Evolutionary conservation across 2,329 filamentous ascomycete species (phyloP).

Genomic region (Nigrospora oryzae): DNA sequence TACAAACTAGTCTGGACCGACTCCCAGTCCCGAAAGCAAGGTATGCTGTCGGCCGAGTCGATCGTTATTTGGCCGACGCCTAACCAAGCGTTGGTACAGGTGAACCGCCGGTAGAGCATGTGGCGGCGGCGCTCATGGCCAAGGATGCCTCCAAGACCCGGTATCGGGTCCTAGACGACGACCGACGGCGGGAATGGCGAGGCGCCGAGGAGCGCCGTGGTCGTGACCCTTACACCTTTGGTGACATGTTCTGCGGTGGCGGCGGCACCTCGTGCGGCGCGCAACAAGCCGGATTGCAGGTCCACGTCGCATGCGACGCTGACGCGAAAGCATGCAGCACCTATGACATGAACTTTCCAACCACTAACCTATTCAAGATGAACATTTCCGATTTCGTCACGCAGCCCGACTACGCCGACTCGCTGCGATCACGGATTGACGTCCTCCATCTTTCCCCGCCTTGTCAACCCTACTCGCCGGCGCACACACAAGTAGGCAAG

Average conservation of each 20-base stretch:
- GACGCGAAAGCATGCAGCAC: constrained; percentile 47
- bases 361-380: constrained; percentile 36
- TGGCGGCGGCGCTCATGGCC: constrained; percentile 5
- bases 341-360: constrained; percentile 49
- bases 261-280: constrained; percentile 52
- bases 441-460: constrained; percentile 69
- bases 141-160: constrained; percentile 6
- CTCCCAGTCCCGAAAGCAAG: background rate
- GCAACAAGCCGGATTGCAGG: constrained; percentile 37
- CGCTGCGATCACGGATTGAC: constrained; percentile 33
- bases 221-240: constrained; percentile 42
- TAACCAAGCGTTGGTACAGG: background rate
- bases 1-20: background rate
- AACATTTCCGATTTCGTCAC: constrained; percentile 41
- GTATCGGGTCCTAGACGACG: constrained; percentile 1
- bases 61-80: no score
- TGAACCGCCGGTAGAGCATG: background rate
- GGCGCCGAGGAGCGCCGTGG: constrained; percentile 8
- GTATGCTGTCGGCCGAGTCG: background rate
- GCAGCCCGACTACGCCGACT: constrained; percentile 8
- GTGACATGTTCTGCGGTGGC: constrained; percentile 55
- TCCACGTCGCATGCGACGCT: constrained; percentile 60
- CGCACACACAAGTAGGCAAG: constrained; percentile 50
- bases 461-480: constrained; percentile 67
- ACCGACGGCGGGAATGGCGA: background rate